Evolutionary conservation across 2,329 filamentous ascomycete species (phyloP), one percentile per base, ranked within the genome.

Genomic region (Aspergillus puulaauensis): DNA sequence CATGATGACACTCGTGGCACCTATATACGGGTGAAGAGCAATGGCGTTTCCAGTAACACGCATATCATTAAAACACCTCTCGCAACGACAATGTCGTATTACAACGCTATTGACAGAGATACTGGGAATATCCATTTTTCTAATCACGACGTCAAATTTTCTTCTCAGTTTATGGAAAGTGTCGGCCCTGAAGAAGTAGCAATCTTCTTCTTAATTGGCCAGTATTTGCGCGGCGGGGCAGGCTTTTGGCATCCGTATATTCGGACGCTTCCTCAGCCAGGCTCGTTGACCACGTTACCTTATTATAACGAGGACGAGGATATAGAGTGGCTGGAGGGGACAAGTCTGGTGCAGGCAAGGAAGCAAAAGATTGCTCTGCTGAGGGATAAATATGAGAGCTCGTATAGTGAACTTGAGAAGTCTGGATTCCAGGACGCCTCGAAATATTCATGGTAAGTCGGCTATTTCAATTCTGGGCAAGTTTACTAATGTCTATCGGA

Each of bases 201-300:
- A 8, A 82, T 87, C 4, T 88, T 91, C 72, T 88, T 90, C 61
- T 79, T 92, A 6, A 80, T 90, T 68, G 84, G 87, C 60, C 85
- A 92, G 69, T 86, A 85, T 67, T 77, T 91, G 33, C 73, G 81
- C 2, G 83, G 82, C 1, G 55, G 73, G 2, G 67, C 79, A 2
- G 89, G 88, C 0, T 85, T 83, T 63, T 92, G 89, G 89, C 80
- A 77, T 69, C 82, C 86, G 1, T 92, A 92, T 72, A 83, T 91
- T 62, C 74, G 75, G 9, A 83, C 83, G 0, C 78, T 92, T 0
- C 88, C 89, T 1, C 83, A 85, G 58, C 86, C 87, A 0, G 79
- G 81, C 9, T 75, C 85, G 1, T 82, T 89, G 77, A 78, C 75
- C 1, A 80, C 88, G 14, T 85, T 87, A 4, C 78, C 86, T 0